phyloP scores from a whole-genome alignment of 2,329 filamentous ascomycete species.

The Colletotrichum eleusines region DNA sequence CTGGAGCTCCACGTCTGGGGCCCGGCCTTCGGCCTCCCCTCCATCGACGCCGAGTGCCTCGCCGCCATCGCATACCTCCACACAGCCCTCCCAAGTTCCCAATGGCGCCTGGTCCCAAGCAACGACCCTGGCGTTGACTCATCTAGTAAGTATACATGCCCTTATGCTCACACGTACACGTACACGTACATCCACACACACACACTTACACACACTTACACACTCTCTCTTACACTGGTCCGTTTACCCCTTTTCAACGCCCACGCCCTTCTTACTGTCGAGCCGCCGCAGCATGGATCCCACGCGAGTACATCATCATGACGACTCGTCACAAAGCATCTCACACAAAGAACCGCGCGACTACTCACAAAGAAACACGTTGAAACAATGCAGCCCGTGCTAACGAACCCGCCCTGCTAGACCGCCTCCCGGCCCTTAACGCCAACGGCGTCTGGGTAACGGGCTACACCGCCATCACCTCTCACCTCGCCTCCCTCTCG shows the following conservation, averaged over 20 bases:
- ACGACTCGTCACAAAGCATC: conserved; percentile 3
- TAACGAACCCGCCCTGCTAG: conserved; percentile 50
- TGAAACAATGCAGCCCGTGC: conserved; percentile 13
- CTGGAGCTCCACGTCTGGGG: conserved; percentile 91
- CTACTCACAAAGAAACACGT: conserved; percentile 22
- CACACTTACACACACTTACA: conserved; percentile 10
- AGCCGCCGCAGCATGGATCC: conserved; percentile 43
- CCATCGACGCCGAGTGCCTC: conserved; percentile 91
- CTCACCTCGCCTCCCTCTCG: conserved; percentile 62
- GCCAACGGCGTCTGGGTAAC: conserved; percentile 66
- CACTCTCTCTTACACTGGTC: conserved; percentile 40
- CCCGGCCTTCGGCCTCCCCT: conserved; percentile 87
- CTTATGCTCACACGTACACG: conserved; percentile 20
- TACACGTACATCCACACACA: conserved; percentile 9
- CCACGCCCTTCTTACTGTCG: conserved; percentile 1
- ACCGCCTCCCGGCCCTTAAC: conserved; percentile 66
- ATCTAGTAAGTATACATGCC: conserved; percentile 67
- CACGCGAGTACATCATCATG: conserved; percentile 21
- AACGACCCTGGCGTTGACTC: conserved; percentile 80
- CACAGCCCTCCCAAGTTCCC: conserved; percentile 67
- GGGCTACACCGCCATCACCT: conserved; percentile 72
- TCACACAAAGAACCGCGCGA: conserved; percentile 41
- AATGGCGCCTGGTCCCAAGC: conserved; percentile 78
- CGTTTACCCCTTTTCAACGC: conserved; percentile 46
- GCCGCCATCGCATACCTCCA: conserved; percentile 84